Evolutionary conservation across 202 grass and related monocot genomes (phyloP), one percentile per base, ranked within the genome.

Genomic region (Eragrostis tef): DNA sequence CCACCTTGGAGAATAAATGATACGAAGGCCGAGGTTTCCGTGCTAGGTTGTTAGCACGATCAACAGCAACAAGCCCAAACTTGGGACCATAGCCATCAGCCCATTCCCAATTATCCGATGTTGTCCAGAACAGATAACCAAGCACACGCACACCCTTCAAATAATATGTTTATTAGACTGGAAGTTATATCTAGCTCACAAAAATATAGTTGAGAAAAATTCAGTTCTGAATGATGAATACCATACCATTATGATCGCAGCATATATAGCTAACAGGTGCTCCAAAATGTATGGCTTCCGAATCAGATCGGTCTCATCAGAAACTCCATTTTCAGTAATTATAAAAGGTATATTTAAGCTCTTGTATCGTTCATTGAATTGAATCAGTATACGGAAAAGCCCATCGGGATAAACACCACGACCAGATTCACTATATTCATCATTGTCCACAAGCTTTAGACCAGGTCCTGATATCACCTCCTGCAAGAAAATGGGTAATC

Each of bases 1-100:
- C 70, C 87, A 97, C 94, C 94, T 88, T 98, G 22, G 86, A 58
- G 73, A 98, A 98, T 68, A 94, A 88, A 86, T 89, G 79, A 74
- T 98, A 98, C 25, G 94, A 98, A 53, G 90, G 94, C 10, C 86
- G 88, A 86, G 92, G 90, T 82, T 86, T 80, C 24, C 94, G 84
- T 79, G 92, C 90, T 80, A 98, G 79, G 73, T 89, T 80, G 89
- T 91, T 85, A 46, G 92, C 84, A 85, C 88, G 94, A 80, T 98
- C 90, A 80, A 98, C 92, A 82, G 84, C 73, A 51, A 94, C 86
- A 77, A 94, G 94, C 39, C 94, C 94, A 86, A 98, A 98, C 77
- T 98, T 94, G n/a, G 90, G 94, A 59, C 94, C 94, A 86, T 98
- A 98, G 59, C 94, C 94, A 89, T 98, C 94, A 10, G 94, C 94